Base-by-base conservation (phyloP, 2,329 filamentous ascomycete genomes). In the Chrysosporium keratinophilum region DNA sequence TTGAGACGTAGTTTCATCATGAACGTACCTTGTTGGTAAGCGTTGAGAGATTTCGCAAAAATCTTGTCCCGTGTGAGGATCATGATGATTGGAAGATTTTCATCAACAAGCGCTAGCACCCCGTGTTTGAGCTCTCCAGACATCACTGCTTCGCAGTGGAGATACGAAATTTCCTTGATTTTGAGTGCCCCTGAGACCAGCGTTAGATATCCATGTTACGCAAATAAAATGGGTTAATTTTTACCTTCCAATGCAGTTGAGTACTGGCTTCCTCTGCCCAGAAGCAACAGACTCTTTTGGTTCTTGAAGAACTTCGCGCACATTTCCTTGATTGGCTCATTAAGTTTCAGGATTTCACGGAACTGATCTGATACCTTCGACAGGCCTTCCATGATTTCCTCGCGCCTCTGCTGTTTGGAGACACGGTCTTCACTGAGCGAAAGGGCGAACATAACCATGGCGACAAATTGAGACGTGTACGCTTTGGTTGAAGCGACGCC, bases 81-180 rank as follows among this genome's bases (percentile, higher is more conserved):
- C 93, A 98, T 98, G 74, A 98, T 95, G 71, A 98, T 98, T 58
- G 93, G 93, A 37, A 98, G 82, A 74, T 95, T 91, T 80, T 98
- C 93, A 66, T 98, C 93, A 56, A 98, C 93, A 59, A 98, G 80
- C 51, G 93, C 93, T 68, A 98, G 78, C 50, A 98, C 93, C 78
- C 93, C 93, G 73, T 98, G 93, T 82, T 98, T 98, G 65, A 98
- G 81, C 76, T 98, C 93, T 74, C 93, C 93, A 60, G 93, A 97
- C 93, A 98, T 98, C 78, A 98, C 93, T 64, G 93, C 93, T 77
- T 98, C 93, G 74, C 93, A 98, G 75, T 98, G 93, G 56, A 98
- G 87, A 74, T 98, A 98, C 15, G 91, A 97, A 66, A 98, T 98
- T 76, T 98, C 93, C 82, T 98, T 98, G 74, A 98, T 98, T 80